Evolutionary conservation across 2,329 filamentous ascomycete species (phyloP).

Genomic region (Colletotrichum abscissum): DNA sequence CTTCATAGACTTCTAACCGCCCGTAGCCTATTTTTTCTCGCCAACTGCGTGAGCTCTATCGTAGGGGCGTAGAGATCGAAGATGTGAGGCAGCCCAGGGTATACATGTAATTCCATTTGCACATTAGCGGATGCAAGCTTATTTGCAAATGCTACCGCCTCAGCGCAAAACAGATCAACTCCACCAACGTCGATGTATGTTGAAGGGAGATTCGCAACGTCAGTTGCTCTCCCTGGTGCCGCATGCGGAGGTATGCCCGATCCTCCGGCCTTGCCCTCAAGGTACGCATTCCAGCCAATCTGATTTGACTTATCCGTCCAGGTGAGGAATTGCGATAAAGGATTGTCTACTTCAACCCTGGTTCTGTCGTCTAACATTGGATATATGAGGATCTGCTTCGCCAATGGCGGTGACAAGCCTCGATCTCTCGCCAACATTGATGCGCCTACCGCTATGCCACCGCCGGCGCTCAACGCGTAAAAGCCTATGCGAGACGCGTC

Average conservation of each 20-base stretch:
- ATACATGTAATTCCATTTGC: conserved; percentile 53
- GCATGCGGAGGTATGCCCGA: conserved; percentile 35
- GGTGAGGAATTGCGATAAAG: conserved; percentile 22
- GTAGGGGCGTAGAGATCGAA: conserved; percentile 43
- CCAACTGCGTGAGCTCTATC: conserved; percentile 3
- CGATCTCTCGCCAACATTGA: conserved; percentile 54
- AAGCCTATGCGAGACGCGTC: conserved; percentile 38
- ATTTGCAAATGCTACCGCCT: conserved; percentile 45
- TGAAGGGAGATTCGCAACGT: conserved; percentile 44
- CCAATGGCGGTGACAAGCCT: conserved; percentile 39
- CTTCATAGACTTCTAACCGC: conserved; percentile 9
- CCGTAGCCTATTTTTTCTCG: conserved; percentile 5
- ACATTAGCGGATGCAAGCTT: conserved; percentile 46
- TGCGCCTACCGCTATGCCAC: conserved; percentile 34
- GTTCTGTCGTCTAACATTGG: conserved; percentile 48
- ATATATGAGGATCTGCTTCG: conserved; percentile 46
- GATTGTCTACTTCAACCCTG: conserved; percentile 6
- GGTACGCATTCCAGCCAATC: conserved; percentile 40
- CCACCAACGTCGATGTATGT: conserved; percentile 53
- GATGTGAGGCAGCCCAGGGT: conserved; percentile 52
- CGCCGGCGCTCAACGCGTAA: conserved; percentile 40
- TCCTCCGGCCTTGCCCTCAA: conserved; percentile 31
- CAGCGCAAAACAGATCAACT: conserved; percentile 52
- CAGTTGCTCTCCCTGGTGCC: conserved; percentile 38
- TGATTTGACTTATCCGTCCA: conserved; percentile 38